Conservation (phyloP, 2,329 filamentous ascomycete genomes). For the Penicillium sp. region DNA sequence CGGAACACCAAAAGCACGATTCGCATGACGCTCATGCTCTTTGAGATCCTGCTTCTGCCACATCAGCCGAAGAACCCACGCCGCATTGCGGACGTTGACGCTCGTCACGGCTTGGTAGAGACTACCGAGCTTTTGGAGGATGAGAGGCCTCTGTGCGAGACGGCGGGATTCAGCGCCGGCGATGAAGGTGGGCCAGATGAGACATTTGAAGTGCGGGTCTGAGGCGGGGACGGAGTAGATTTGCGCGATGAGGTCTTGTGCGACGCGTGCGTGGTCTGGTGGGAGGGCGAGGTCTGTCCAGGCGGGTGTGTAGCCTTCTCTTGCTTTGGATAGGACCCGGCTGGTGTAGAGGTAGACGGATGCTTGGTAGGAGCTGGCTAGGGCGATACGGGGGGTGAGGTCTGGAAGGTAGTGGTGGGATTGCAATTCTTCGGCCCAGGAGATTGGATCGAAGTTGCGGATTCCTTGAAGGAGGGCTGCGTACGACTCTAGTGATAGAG, state of each 20-base stretch:
- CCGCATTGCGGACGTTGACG: conserved; percentile 38
- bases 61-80: conserved; percentile 38
- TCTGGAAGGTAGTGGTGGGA: conserved; percentile 43
- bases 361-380: conserved; percentile 40
- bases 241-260: conserved; percentile 32
- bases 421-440: conserved; percentile 33
- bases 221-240: conserved; percentile 32
- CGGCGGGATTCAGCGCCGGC: conserved; percentile 38
- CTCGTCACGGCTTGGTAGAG: conserved; percentile 35
- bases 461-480: conserved; percentile 33
- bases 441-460: conserved; percentile 34
- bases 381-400: conserved; percentile 45
- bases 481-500: conserved; percentile 29
- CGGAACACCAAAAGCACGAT: conserved; percentile 3
- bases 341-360: conserved; percentile 40
- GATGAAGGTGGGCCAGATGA: conserved; percentile 43
- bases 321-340: conserved; percentile 33
- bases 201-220: conserved; percentile 41
- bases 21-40: conserved; percentile 12
- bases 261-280: conserved; percentile 25
- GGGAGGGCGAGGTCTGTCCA: conserved; percentile 26
- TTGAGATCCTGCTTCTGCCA: conserved; percentile 38
- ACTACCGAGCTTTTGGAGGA: conserved; percentile 30
- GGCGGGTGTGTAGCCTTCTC: conserved; percentile 21
- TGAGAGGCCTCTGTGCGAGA: conserved; percentile 28